Evolutionary conservation across 441 rosid genomes (phyloP).

Genomic region (Aquilaria agallochum): DNA sequence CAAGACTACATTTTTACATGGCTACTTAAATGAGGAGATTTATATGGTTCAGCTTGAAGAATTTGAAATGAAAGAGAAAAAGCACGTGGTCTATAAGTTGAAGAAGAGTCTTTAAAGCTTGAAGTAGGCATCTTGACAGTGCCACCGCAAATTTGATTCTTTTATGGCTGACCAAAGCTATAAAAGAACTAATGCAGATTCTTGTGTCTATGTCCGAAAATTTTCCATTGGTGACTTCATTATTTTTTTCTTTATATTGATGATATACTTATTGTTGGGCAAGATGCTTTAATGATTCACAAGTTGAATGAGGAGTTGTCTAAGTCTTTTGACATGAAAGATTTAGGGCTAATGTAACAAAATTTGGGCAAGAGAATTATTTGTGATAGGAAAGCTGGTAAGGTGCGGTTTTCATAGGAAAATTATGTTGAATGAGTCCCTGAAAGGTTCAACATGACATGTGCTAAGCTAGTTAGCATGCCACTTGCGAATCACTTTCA

Average conservation of each 20-base stretch:
- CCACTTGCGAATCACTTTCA: too few species aligned
- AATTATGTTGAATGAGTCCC: neutral
- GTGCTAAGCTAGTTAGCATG: neutral
- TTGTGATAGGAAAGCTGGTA: neutral
- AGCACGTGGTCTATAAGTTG: neutral
- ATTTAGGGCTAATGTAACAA: too few species aligned
- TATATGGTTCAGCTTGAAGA: neutral
- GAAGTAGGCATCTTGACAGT: constrained; percentile 1
- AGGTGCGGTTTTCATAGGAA: neutral
- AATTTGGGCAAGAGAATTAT: too few species aligned
- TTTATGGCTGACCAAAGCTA: neutral
- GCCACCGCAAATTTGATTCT: constrained; percentile 7
- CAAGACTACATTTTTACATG: too few species aligned
- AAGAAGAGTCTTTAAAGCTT: constrained; percentile 6
- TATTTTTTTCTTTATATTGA: too few species aligned
- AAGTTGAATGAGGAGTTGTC: too few species aligned
- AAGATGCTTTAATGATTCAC: too few species aligned
- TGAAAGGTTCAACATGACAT: neutral
- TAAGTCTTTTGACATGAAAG: too few species aligned
- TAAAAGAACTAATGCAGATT: neutral
- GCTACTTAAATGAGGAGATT: neutral
- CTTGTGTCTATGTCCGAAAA: neutral
- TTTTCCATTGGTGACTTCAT: too few species aligned
- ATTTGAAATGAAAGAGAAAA: neutral
- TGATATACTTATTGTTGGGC: too few species aligned